Evolutionary conservation across 352 stramenopile genomes (phyloP), one percentile per base, ranked within the genome.

Genomic region (Pythium brachiatum): DNA sequence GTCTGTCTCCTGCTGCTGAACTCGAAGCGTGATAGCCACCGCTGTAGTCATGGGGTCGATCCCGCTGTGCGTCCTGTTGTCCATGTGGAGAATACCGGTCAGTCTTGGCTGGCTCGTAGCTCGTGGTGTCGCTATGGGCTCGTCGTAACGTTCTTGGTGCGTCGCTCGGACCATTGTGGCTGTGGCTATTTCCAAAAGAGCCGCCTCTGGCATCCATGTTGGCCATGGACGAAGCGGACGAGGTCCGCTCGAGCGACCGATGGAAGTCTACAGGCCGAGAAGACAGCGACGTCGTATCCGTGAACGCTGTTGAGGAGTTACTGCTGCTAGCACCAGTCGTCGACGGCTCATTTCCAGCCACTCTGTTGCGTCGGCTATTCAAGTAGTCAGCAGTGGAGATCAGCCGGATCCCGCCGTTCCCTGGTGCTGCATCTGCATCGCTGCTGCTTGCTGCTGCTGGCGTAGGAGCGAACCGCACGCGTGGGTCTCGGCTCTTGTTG

Each of bases 351-450:
- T 9, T 41, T 25, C 27, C n/a, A 9, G 48, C 21, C 18, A 62
- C 54, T 60, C 46, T 62, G 15, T 74, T 29, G 57, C 61, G 7
- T 36, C 39, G 46, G 64, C 69, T 57, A 53, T 51, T 66, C 18
- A 64, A 52, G 47, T 72, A 72, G 32, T 72, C 64, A 15, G 64
- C 58, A 4, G 64, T 36, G 18, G 58, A 67, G n/a, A 72, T 72
- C 5, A 38, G 58, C 52, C 60, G 65, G 2, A 43, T 26, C 21
- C 13, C 55, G 3, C 36, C 39, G 2, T 55, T 39, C 2, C 34
- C 23, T 2, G 36, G 20, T 6, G 54, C n/a, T 0, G 32, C 44
- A 48, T 48, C 41, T 13, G n/a, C 20, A 15, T 48, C 41, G n/a
- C 16, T 15, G 60, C 13, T 18, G 51, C 41, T 26, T 25, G 21